A percentile compares a stretch with the other conserved stretches of the same genome.
phyloP scores from a whole-genome alignment of 257 asterid genomes.

The Sherardia arvensis region DNA sequence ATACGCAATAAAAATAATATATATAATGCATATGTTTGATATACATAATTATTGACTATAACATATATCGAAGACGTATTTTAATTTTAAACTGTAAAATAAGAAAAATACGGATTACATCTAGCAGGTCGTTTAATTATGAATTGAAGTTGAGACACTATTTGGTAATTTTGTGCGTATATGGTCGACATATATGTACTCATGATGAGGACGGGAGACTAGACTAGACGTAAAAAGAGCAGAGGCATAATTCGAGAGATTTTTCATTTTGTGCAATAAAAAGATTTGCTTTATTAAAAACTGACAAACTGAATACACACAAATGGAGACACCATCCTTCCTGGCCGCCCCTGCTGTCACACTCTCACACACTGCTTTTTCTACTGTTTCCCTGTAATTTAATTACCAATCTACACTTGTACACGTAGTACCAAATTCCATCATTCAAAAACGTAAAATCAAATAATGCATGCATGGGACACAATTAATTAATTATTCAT shows the following conservation, averaged over 20 bases:
- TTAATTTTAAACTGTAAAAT: too few relatives aligned
- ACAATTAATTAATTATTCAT: background rate
- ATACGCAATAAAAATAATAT: too few relatives aligned
- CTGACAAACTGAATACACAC: constrained; percentile 25
- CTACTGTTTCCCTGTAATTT: background rate
- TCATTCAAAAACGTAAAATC: constrained; percentile 1
- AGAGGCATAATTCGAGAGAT: background rate
- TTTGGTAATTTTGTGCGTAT: background rate
- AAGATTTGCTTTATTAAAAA: constrained; percentile 27
- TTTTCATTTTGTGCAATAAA: background rate
- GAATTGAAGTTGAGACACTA: background rate
- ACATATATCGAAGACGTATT: too few relatives aligned
- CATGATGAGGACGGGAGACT: background rate
- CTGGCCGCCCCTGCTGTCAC: constrained; percentile 10
- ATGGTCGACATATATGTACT: background rate
- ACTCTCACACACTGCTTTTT: background rate
- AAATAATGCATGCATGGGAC: constrained; percentile 17
- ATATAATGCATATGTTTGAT: too few relatives aligned
- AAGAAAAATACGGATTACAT: too few relatives aligned
- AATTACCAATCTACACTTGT: background rate
- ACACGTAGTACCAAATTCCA: background rate
- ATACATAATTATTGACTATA: too few relatives aligned
- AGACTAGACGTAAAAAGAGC: background rate
- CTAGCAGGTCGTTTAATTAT: too few relatives aligned
- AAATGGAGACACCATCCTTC: constrained; percentile 7